These are phyloP conservation scores for Zanthoxylum bungeanum DNA, from an alignment of 345 rosid species.

Conservation along the genomic window DNA sequence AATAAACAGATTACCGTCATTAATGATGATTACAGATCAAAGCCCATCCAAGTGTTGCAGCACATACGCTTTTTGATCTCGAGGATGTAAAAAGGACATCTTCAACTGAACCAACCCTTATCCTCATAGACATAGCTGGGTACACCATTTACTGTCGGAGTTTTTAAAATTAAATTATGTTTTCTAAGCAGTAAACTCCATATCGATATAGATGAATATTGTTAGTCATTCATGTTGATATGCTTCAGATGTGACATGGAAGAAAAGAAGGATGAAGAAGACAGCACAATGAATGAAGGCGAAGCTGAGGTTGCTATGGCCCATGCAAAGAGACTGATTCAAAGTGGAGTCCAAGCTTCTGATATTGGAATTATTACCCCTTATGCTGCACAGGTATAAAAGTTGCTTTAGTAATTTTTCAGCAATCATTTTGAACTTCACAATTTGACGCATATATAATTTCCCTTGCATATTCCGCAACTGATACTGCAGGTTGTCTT, in stretches of 20 bases:
- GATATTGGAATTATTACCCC: slow-evolving; percentile 93
- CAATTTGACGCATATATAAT: not conserved
- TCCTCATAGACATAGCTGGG: slow-evolving; percentile 87
- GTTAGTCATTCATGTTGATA: slow-evolving; percentile 9
- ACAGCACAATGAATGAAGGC: slow-evolving; percentile 90
- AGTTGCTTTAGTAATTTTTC: not conserved
- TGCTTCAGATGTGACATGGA: slow-evolving; percentile 89
- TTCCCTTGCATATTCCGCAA: slow-evolving; percentile 13
- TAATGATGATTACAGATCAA: slow-evolving; percentile 39
- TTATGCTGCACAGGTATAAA: slow-evolving; percentile 85
- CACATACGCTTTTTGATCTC: slow-evolving; percentile 80
- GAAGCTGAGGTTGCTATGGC: slow-evolving; percentile 91
- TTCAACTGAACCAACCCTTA: slow-evolving; percentile 81
- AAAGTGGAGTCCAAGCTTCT: slow-evolving; percentile 70
- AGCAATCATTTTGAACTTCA: slow-evolving; percentile 6
- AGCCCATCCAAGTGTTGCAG: slow-evolving; percentile 87
- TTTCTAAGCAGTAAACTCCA: not conserved
- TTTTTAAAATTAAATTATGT: slow-evolving; percentile 3
- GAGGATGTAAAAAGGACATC: slow-evolving; percentile 60
- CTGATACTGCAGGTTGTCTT: slow-evolving; percentile 54
- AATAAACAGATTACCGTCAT: not conserved
- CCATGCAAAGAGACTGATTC: slow-evolving; percentile 79
- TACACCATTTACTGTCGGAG: slow-evolving; percentile 21
- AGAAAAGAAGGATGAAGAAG: slow-evolving; percentile 98
- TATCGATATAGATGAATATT: not conserved